Evolutionary conservation across 1,284 basidiomycete species (phyloP).

Genomic region (Athelia sp.): DNA sequence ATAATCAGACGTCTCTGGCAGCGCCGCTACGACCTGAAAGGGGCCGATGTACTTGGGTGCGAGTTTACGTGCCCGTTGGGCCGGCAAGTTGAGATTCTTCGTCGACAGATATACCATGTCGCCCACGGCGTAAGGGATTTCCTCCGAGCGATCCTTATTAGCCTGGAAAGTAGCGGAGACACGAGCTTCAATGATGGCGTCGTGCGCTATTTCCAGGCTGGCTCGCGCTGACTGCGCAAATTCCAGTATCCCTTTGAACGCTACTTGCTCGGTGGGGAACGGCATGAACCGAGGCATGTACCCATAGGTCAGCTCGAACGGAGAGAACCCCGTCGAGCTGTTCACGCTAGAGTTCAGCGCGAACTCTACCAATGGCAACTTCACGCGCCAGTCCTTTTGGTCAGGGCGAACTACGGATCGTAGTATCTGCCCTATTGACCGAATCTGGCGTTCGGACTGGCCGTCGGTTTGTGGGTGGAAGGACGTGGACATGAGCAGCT

Average conservation of each 20-base stretch:
- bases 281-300: slow-evolving; percentile 22
- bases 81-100: slow-evolving; percentile 23
- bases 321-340: too few species aligned
- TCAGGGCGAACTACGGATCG: slow-evolving; percentile 18
- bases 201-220: slow-evolving; percentile 30
- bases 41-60: slow-evolving; percentile 26
- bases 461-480: too few species aligned
- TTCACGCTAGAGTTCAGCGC: too few species aligned
- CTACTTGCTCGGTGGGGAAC: slow-evolving; percentile 15
- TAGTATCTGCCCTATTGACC: slow-evolving; percentile 21
- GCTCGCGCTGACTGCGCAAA: slow-evolving; percentile 13
- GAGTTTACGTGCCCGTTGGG: slow-evolving; percentile 21
- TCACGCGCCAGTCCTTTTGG: slow-evolving; percentile 28
- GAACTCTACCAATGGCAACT: slow-evolving; percentile 27
- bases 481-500: slow-evolving; percentile 7
- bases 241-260: slow-evolving; percentile 5
- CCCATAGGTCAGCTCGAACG: slow-evolving; percentile 31
- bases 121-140: slow-evolving; percentile 11
- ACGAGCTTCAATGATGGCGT: slow-evolving; percentile 15
- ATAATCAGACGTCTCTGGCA: slow-evolving; percentile 17
- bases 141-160: slow-evolving; percentile 16
- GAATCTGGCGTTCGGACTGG: slow-evolving; percentile 17
- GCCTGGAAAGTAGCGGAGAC: slow-evolving; percentile 21
- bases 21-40: slow-evolving; percentile 18
- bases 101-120: slow-evolving; percentile 25